phyloP scores from a whole-genome alignment of 768 basidiomycete species.

The Panus rudis region DNA sequence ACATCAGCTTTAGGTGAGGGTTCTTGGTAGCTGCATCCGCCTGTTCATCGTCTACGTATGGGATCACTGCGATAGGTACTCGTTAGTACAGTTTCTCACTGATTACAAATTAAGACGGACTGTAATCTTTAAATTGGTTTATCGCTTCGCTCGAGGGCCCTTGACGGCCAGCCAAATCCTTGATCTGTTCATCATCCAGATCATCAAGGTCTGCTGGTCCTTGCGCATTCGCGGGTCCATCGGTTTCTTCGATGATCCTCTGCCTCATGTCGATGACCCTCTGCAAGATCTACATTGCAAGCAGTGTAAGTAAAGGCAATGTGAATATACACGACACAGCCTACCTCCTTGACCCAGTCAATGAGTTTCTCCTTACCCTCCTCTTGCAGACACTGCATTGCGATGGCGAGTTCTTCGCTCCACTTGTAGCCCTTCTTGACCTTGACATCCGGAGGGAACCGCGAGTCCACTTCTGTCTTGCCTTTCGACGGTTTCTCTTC shows the following conservation, averaged over 20 bases:
- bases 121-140: conserved; percentile 64
- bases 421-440: conserved; percentile 85
- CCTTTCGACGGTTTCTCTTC: conserved; percentile 34
- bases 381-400: conserved; percentile 66
- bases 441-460: conserved; percentile 59
- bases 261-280: conserved; percentile 53
- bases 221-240: conserved; percentile 28
- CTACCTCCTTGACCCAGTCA: conserved; percentile 76
- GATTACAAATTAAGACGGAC: conserved; percentile 38
- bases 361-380: conserved; percentile 57
- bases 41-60: conserved; percentile 66
- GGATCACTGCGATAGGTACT: conserved; percentile 49
- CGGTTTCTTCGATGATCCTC: conserved; percentile 55
- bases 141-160: conserved; percentile 64
- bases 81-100: neutral
- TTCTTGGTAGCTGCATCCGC: conserved; percentile 75
- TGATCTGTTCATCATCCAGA: conserved; percentile 26
- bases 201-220: conserved; percentile 13
- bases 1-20: conserved; percentile 74
- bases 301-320: conserved; percentile 1
- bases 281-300: conserved; percentile 45
- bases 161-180: conserved; percentile 22
- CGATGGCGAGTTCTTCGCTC: conserved; percentile 87
- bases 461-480: conserved; percentile 31
- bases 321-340: conserved; percentile 20